Percentiles rank a stretch among this genome's conserved stretches.
phyloP scores from a whole-genome alignment of 208 protist species.

The Trypanosoma congolense region DNA sequence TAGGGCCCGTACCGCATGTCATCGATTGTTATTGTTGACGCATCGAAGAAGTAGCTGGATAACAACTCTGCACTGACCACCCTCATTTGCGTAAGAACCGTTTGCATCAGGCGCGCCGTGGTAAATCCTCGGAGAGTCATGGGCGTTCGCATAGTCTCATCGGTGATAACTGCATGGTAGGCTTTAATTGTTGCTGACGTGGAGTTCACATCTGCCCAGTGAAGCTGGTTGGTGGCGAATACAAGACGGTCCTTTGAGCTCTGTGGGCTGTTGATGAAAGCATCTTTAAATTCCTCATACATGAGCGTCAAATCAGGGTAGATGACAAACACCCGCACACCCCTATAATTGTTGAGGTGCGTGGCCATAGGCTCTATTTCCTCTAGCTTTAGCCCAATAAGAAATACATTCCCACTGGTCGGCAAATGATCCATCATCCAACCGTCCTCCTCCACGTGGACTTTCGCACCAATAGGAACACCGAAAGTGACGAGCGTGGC shows the following conservation, averaged over 20 bases:
- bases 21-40: constrained; percentile 13
- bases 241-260: constrained; percentile 20
- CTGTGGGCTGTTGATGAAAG: constrained; percentile 9
- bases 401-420: constrained; percentile 2
- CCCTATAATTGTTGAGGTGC: constrained; percentile 14
- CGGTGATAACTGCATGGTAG: constrained; percentile 13
- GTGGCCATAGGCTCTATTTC: constrained; percentile 16
- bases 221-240: constrained; percentile 40
- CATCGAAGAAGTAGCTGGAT: constrained; percentile 18
- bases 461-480: background rate
- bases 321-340: constrained; percentile 19
- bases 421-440: background rate
- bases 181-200: constrained; percentile 5
- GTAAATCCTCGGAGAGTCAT: constrained; percentile 16
- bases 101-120: constrained; percentile 3
- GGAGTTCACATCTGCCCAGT: constrained; percentile 31
- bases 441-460: background rate
- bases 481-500: constrained; percentile 11
- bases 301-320: constrained; percentile 32
- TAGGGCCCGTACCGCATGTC: constrained; percentile 31
- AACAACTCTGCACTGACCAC: constrained; percentile 18
- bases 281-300: constrained; percentile 24
- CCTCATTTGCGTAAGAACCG: constrained; percentile 16
- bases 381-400: constrained; percentile 14
- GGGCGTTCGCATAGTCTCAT: constrained; percentile 3